Conservation (phyloP, 1,284 basidiomycete genomes). For the Cryptococcus sp. region DNA sequence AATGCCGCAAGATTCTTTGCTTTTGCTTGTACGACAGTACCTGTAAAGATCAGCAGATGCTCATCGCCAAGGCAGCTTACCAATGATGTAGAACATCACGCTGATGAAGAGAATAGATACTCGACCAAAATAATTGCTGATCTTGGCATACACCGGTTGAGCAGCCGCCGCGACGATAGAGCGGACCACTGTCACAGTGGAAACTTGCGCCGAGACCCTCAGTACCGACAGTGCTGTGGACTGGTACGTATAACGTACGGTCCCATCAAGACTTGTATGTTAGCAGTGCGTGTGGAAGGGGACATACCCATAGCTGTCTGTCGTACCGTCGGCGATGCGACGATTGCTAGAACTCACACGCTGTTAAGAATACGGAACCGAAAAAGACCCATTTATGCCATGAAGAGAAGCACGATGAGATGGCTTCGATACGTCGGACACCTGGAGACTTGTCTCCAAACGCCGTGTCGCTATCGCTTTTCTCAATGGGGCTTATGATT, state of each 20-base stretch:
- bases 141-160: constrained; percentile 46
- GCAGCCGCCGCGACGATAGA: constrained; percentile 40
- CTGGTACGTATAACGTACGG: constrained; percentile 42
- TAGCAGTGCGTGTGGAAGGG: constrained; percentile 30
- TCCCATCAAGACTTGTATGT: constrained; percentile 37
- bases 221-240: constrained; percentile 21
- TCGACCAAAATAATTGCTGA: constrained; percentile 53
- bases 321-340: background rate
- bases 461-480: constrained; percentile 15
- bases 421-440: constrained; percentile 50
- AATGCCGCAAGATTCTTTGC: constrained; percentile 43
- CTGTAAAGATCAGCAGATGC: constrained; percentile 5
- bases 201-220: constrained; percentile 32
- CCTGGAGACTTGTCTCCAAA: constrained; percentile 39
- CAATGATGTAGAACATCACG: constrained; percentile 50
- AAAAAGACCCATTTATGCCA: constrained; percentile 45
- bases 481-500: too few relatives aligned
- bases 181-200: constrained; percentile 48
- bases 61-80: constrained; percentile 12
- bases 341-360: constrained; percentile 28
- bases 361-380: constrained; percentile 50
- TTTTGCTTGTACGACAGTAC: constrained; percentile 51
- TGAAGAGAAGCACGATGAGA: constrained; percentile 38
- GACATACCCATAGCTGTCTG: constrained; percentile 3
- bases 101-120: constrained; percentile 46